Base-by-base conservation (phyloP, 1,284 basidiomycete genomes). In the Ceratobasidium sp. region DNA sequence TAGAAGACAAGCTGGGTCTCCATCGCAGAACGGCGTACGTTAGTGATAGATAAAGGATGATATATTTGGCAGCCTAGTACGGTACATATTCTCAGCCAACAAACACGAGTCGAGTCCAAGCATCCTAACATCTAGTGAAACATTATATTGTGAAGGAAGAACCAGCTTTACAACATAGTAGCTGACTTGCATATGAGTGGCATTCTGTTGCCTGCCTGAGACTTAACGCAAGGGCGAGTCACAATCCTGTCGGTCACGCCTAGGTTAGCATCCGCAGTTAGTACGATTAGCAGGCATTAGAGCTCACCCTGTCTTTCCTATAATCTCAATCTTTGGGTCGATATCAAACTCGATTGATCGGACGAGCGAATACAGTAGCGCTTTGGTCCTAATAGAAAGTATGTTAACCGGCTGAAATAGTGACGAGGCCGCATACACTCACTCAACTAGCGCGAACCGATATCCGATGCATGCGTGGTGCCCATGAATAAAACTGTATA, bases 371-470 rank as follows among this genome's bases (percentile, higher is more conserved):
- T 75, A 75, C 20, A 75, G 35, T 1, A 75, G 48, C 18, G 62
- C 62, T n/a, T 75, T 75, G 27, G 52, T 57, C 50, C 73, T 75
- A 20, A 52, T 41, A 41, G 38, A 3, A 3, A 41, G 6, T n/a
- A 10, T 54, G 23, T 54, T n/a, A 23, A n/a, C 7, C 7, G 18
- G 20, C 10, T 8, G 20, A 54, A 14, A 18, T 1, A 3, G 6
- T n/a, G 5, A n/a, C 8, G 20, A 54, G n/a, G 1, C 10, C 5
- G 23, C n/a, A n/a, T 41, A 48, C 23, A 64, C 73, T 14, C 52
- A 79, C 78, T 79, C 79, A 14, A 75, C 71, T 2, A 79, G 33
- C 14, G 79, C 77, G 50, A 79, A 78, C 10, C 79, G 69, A 41
- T 74, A 77, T 18, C 79, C 79, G 38, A 80, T 78, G 35, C 79